A percentile compares a stretch with the other conserved stretches of the same genome.
Conservation (phyloP, 148 eudicot genomes). For the Rhododendron henanense region DNA sequence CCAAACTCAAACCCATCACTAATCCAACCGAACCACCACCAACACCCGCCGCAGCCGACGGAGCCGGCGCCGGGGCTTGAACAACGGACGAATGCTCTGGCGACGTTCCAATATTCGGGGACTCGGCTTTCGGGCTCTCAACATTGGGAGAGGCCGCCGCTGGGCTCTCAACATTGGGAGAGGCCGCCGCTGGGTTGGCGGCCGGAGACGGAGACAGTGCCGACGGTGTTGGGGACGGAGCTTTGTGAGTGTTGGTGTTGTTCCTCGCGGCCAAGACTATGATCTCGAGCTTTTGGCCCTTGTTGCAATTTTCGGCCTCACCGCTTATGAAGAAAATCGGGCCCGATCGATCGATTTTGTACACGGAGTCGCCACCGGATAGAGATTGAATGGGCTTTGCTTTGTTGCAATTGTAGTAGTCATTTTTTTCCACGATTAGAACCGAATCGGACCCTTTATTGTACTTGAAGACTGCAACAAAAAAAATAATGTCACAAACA, state of each 20-base stretch:
- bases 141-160: neutral
- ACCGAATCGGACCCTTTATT: constrained; percentile 20
- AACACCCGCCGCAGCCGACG: neutral
- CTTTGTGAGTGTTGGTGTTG: neutral
- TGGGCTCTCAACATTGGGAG: neutral
- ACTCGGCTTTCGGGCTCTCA: neutral
- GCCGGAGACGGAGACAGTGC: neutral
- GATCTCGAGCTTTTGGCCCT: constrained; percentile 26
- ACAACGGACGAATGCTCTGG: neutral
- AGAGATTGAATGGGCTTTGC: constrained; percentile 17
- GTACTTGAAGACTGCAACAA: constrained; percentile 23
- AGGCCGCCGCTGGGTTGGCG: neutral
- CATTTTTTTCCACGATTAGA: constrained; percentile 19
- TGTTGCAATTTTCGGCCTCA: constrained; percentile 23
- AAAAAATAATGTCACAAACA: neutral
- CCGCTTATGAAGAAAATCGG: constrained; percentile 31
- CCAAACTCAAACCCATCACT: constrained; percentile 1
- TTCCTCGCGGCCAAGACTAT: constrained; percentile 22
- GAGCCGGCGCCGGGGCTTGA: constrained; percentile 7
- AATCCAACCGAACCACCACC: neutral
- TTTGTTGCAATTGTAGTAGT: constrained; percentile 35
- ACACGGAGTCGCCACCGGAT: constrained; percentile 7
- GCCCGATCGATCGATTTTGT: constrained; percentile 27
- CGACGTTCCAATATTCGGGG: neutral
- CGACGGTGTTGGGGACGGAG: neutral